Conservation (phyloP, 2,329 filamentous ascomycete species). For the Trichocomaceae sp. region DNA sequence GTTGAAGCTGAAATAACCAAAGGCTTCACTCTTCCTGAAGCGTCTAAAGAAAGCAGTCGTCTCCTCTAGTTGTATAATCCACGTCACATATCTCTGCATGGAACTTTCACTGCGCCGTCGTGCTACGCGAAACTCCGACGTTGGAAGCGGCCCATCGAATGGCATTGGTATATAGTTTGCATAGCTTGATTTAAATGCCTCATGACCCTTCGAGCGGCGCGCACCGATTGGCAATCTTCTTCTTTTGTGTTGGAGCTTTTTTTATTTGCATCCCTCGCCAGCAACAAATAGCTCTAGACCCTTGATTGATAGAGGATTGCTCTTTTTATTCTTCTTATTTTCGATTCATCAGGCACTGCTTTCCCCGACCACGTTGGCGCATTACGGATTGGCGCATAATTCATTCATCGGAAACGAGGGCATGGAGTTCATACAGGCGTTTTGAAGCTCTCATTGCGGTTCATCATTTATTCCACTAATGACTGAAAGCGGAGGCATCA, state of each 20-base stretch:
- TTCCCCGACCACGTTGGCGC: conserved; percentile 2
- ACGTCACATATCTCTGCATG: background rate
- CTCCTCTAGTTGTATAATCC: conserved; percentile 1
- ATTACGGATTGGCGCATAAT: conserved; percentile 6
- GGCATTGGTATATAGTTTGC: conserved; percentile 11
- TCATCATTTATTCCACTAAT: background rate
- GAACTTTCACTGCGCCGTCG: too few species aligned
- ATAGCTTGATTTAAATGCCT: background rate
- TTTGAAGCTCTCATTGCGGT: background rate
- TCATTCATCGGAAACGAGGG: conserved; percentile 3
- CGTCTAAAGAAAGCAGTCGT: conserved; percentile 6
- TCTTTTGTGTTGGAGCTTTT: background rate
- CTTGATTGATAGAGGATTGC: background rate
- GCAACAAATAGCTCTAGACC: background rate
- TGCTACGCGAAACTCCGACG: background rate
- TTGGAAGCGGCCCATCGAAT: background rate
- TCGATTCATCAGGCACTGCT: background rate
- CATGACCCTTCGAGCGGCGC: background rate
- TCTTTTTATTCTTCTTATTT: background rate
- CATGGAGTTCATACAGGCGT: conserved; percentile 10
- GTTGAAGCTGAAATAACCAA: conserved; percentile 67
- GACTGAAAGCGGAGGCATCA: background rate
- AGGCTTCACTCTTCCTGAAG: conserved; percentile 48
- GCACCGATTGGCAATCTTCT: background rate
- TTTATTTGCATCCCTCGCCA: background rate